Conservation (phyloP, 2,329 filamentous ascomycete species). For the Fusarium multiceps region DNA sequence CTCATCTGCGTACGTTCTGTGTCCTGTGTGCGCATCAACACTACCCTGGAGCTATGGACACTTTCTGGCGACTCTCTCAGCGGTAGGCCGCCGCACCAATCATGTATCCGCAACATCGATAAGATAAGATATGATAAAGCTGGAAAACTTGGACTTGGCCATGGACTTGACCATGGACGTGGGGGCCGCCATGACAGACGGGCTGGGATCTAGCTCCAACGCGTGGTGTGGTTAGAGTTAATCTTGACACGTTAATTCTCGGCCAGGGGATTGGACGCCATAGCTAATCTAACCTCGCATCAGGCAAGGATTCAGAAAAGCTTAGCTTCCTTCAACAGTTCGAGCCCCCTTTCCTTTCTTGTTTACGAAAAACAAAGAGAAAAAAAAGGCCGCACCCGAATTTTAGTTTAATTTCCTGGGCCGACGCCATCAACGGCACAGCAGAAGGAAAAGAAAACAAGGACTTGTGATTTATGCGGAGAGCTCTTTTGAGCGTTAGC, state of each 20-base stretch:
- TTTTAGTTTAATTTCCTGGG: neutral
- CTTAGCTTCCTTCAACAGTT: conserved; percentile 15
- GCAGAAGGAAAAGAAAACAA: neutral
- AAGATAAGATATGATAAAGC: neutral
- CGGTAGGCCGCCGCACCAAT: neutral
- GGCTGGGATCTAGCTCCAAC: conserved; percentile 6
- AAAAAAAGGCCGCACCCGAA: neutral
- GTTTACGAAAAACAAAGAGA: neutral
- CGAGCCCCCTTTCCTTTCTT: conserved; percentile 1
- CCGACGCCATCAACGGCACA: conserved; percentile 4
- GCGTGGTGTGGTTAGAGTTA: conserved; percentile 8
- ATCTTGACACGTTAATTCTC: conserved; percentile 27
- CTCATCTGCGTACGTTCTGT: neutral
- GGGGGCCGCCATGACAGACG: conserved; percentile 10
- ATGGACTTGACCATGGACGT: neutral
- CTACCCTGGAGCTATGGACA: neutral
- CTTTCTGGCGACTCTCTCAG: neutral
- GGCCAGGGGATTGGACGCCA: conserved; percentile 4
- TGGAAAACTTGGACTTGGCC: conserved; percentile 1
- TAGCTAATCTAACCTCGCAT: conserved; percentile 7
- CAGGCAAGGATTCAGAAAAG: conserved; percentile 8
- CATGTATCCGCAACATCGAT: neutral
- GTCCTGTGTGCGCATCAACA: neutral
- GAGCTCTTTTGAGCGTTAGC: neutral
- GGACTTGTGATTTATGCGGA: conserved; percentile 1